Evolutionary conservation across 2,329 filamentous ascomycete genomes (phyloP).

Genomic region (Teratosphaeriaceae sp.): DNA sequence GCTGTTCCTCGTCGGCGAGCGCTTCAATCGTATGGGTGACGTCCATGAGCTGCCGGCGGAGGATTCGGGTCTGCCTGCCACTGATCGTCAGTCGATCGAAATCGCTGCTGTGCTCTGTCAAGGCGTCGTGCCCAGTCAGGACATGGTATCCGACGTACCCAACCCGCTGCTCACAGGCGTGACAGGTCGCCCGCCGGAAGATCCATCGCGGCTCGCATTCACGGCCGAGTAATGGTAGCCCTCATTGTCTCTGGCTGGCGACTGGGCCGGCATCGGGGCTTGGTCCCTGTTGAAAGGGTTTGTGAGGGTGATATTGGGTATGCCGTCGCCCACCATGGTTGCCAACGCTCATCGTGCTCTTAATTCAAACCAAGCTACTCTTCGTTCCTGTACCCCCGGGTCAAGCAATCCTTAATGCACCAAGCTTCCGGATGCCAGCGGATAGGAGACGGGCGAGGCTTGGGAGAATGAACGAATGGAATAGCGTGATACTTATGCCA

Average conservation of each 20-base stretch:
- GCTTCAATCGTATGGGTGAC: constrained; percentile 3
- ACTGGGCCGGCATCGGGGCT: constrained; percentile 22
- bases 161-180: constrained; percentile 1
- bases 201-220: background rate
- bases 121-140: no score
- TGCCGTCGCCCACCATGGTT: constrained; percentile 9
- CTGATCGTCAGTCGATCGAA: background rate
- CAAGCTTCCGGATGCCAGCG: background rate
- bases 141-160: constrained; percentile 2
- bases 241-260: constrained; percentile 10
- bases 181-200: background rate
- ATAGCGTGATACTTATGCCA: background rate
- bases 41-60: constrained; percentile 4
- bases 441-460: background rate
- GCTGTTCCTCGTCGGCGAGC: constrained; percentile 14
- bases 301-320: constrained; percentile 40
- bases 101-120: no score
- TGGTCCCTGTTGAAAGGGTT: constrained; percentile 34
- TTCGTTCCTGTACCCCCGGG: background rate
- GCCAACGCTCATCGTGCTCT: background rate
- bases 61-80: constrained; percentile 6
- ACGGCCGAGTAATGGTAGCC: background rate
- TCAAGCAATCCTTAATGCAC: background rate
- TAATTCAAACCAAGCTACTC: background rate
- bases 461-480: background rate